Evolutionary conservation across 2,329 filamentous ascomycete species (phyloP).

Genomic region (Xylariaceae sp.): DNA sequence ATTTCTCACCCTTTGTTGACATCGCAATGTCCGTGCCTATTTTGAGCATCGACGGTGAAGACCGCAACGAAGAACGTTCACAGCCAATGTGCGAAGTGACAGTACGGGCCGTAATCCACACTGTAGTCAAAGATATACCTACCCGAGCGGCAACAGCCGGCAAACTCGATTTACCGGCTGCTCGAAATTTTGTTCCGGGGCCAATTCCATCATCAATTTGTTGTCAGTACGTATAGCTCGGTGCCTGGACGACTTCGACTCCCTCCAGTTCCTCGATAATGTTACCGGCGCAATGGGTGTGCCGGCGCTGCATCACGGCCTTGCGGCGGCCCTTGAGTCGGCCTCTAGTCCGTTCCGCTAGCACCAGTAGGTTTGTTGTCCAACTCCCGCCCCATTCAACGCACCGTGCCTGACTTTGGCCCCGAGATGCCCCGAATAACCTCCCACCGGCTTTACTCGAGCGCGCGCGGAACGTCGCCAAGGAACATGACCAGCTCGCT

Average conservation of each 20-base stretch:
- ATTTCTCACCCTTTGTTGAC: not conserved
- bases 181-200: slow-evolving; percentile 2
- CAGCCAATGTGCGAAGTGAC: not conserved
- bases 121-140: not conserved
- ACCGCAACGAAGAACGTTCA: too few relatives aligned
- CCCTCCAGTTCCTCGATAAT: slow-evolving; percentile 23
- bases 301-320: slow-evolving; percentile 44
- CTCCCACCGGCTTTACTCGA: slow-evolving; percentile 53
- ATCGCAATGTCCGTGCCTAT: too few relatives aligned
- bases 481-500: slow-evolving; percentile 53
- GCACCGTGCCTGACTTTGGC: slow-evolving; percentile 7
- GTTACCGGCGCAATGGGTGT: slow-evolving; percentile 46
- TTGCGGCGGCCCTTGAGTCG: slow-evolving; percentile 28
- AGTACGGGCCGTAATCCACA: not conserved
- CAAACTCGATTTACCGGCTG: slow-evolving; percentile 11
- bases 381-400: slow-evolving; percentile 11
- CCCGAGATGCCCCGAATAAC: slow-evolving; percentile 28
- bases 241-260: not conserved
- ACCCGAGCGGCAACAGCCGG: slow-evolving; percentile 14
- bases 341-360: slow-evolving; percentile 39
- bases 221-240: not conserved
- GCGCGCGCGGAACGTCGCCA: slow-evolving; percentile 52
- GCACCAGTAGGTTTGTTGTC: slow-evolving; percentile 36
- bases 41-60: too few relatives aligned
- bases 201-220: not conserved